Base-by-base conservation (phyloP, 2,329 filamentous ascomycete species). In the Magnaporthiopsis rhizophila region DNA sequence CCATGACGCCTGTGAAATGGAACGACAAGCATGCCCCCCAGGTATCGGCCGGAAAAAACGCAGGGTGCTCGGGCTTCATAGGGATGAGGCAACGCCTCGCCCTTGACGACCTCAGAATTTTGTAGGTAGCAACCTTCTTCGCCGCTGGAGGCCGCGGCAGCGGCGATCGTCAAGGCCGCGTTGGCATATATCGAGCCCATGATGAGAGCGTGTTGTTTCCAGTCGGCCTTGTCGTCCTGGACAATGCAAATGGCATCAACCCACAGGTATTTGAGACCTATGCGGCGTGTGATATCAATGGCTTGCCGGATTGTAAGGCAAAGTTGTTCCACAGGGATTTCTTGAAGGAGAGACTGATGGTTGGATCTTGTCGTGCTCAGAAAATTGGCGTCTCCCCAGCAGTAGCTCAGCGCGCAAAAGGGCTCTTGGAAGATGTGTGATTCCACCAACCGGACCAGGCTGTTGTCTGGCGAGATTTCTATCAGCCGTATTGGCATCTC, bases 171-270 rank as follows among this genome's bases (percentile, higher is more conserved):
- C 7, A 59, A 8, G n/a, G 24, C 6, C 8, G 58, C 58, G n/a
- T 21, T 59, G 58, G 58, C 58, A 24, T 59, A 59, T 59, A 59
- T 59, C 11, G 58, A 59, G 3, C 58, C 58, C 58, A 59, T 59
- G 9, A 59, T 13, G 11, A 59, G 28, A 21, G 28, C 34, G 12
- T 59, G 58, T n/a, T n/a, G 28, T 59, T 59, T 59, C 26, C 58
- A 59, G 4, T 59, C 58, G 13, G 7, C 5, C 28, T 28, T 28
- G n/a, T 59, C 58, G 26, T 32, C 28, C 30, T 59, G 58, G 1
- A 59, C 24, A 21, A 59, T 59, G 13, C 58, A 59, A 18, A 59
- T 34, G 8, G 58, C 28, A 59, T 59, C 58, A 15, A 59, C 58
- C 58, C 58, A 59, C 4, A 59, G 24, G 26, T 59, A 59, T 21